phyloP scores from a whole-genome alignment of 1,284 basidiomycete genomes.

The Sutorius eximius region DNA sequence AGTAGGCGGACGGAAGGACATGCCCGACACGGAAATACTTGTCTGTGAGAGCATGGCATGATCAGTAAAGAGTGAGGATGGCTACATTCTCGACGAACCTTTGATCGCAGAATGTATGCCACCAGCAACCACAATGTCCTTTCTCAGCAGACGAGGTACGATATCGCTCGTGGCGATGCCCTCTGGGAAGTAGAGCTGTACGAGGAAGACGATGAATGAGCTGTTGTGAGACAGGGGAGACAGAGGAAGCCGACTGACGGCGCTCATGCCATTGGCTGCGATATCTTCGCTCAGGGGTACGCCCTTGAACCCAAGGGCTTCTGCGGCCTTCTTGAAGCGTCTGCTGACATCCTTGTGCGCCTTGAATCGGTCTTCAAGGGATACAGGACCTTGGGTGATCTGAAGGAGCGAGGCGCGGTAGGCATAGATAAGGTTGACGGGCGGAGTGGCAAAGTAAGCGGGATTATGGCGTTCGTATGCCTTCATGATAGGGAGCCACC shows the following conservation, averaged over 20 bases:
- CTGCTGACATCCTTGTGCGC: constrained; percentile 75
- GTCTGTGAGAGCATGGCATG: constrained; percentile 42
- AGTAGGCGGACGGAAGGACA: constrained; percentile 27
- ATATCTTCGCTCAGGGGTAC: constrained; percentile 62
- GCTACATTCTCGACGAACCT: constrained; percentile 50
- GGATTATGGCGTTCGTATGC: constrained; percentile 76
- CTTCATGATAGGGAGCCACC: constrained; percentile 93
- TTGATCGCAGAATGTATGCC: constrained; percentile 89
- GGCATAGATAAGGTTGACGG: constrained; percentile 93
- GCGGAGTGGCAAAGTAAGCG: constrained; percentile 93
- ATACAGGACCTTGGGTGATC: constrained; percentile 61
- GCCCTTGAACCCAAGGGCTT: constrained; percentile 71
- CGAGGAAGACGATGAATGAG: background rate
- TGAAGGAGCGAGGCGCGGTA: constrained; percentile 78
- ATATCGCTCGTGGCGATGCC: constrained; percentile 75
- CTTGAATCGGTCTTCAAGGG: constrained; percentile 80
- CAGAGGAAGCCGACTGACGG: constrained; percentile 44
- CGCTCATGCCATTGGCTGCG: constrained; percentile 94
- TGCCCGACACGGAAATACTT: constrained; percentile 81
- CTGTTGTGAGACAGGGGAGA: background rate
- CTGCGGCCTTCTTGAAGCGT: constrained; percentile 73
- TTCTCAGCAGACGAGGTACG: constrained; percentile 66
- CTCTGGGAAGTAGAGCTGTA: constrained; percentile 74
- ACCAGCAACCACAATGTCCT: constrained; percentile 83
- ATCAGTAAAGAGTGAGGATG: constrained; percentile 11